Evolutionary conservation across 148 eudicot genomes (phyloP).

Genomic region (Pharnaceum exiguum): DNA sequence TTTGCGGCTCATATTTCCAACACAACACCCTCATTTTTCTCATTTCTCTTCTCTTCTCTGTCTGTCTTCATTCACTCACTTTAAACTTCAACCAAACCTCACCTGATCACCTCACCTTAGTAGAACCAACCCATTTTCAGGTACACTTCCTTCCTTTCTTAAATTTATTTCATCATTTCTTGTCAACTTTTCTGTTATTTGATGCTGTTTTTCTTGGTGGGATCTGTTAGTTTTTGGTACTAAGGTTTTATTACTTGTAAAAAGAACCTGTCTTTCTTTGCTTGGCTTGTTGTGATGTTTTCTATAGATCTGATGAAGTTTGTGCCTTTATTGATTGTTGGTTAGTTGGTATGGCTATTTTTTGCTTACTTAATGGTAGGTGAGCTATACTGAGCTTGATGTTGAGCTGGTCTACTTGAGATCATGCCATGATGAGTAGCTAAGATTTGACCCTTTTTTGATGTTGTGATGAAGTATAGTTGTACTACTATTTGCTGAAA

Average conservation of each 20-base stretch:
- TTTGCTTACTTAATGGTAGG: not conserved
- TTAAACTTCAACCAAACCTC: too few relatives aligned
- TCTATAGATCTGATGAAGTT: constrained; percentile 13
- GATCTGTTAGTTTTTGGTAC: constrained; percentile 1
- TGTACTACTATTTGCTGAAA: too few relatives aligned
- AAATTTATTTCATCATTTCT: not conserved
- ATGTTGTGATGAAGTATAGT: not conserved
- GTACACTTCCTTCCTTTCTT: not conserved
- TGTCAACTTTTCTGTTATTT: not conserved
- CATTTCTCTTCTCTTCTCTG: not conserved
- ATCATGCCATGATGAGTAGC: not conserved
- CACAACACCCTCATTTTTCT: too few relatives aligned
- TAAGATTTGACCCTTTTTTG: not conserved
- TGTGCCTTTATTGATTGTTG: not conserved
- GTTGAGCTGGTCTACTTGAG: not conserved
- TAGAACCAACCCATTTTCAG: constrained; percentile 10
- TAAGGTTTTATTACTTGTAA: not conserved
- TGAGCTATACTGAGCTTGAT: not conserved
- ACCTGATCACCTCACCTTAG: too few relatives aligned
- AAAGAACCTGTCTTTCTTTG: not conserved
- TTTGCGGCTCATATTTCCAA: too few relatives aligned
- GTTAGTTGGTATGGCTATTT: not conserved
- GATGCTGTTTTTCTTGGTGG: not conserved
- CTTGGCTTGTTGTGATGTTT: not conserved
- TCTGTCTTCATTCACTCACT: constrained; percentile 1